Evolutionary conservation across 2,329 filamentous ascomycete species (phyloP).

Genomic region (Aschersonia sp.): DNA sequence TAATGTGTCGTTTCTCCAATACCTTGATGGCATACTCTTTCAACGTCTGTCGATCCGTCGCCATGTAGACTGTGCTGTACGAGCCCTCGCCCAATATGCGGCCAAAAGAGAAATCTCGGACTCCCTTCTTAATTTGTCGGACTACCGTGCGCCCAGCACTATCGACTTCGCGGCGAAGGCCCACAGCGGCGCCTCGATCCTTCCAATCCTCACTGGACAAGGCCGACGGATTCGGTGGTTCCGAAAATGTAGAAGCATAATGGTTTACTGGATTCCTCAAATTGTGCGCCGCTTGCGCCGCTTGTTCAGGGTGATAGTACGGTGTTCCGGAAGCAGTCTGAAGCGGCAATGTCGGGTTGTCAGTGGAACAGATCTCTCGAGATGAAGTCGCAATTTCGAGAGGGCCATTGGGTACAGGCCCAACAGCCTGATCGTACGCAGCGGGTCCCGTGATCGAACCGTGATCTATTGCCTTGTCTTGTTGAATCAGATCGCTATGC

Average conservation of each 20-base stretch:
- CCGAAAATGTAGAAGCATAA: background rate
- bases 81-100: conserved; percentile 86
- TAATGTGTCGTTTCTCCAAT: conserved; percentile 95
- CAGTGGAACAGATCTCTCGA: conserved; percentile 1
- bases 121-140: conserved; percentile 85
- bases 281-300: conserved; percentile 25
- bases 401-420: background rate
- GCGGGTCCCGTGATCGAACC: background rate
- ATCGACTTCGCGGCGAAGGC: conserved; percentile 70
- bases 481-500: background rate
- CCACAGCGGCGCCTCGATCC: conserved; percentile 81
- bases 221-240: background rate
- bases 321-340: background rate
- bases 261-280: conserved; percentile 47
- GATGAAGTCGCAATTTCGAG: conserved; percentile 3
- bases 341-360: background rate
- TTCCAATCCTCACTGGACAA: conserved; percentile 78
- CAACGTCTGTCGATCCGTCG: conserved; percentile 81
- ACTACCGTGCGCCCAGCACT: conserved; percentile 68
- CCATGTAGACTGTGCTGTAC: conserved; percentile 89
- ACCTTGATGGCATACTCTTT: conserved; percentile 98
- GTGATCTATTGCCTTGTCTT: background rate
- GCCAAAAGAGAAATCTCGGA: conserved; percentile 92
- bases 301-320: background rate
- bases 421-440: background rate